Conservation (phyloP, 495 filamentous ascomycete species). For the Opeltia flavorubescens region DNA sequence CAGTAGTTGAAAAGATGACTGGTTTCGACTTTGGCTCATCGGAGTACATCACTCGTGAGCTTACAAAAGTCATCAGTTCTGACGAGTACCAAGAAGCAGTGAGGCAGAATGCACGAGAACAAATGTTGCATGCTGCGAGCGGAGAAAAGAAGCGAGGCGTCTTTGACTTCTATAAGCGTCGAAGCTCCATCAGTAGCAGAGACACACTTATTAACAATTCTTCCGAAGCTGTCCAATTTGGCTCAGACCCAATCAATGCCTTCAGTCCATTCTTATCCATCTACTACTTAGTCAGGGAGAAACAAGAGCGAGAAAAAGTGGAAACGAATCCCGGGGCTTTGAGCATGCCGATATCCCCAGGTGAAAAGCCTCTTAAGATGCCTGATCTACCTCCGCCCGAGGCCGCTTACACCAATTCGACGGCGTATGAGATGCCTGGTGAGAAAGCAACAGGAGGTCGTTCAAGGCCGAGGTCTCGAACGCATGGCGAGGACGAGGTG, state of each 20-base stretch:
- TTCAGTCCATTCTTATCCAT: conserved; percentile 87
- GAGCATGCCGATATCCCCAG: conserved; percentile 37
- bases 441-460: conserved; percentile 67
- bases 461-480: conserved; percentile 72
- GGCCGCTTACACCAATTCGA: conserved; percentile 81
- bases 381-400: conserved; percentile 68
- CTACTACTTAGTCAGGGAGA: conserved; percentile 92
- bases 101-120: conserved; percentile 50
- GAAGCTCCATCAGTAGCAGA: conserved; percentile 72
- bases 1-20: conserved; percentile 83
- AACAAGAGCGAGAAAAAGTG: conserved; percentile 65
- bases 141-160: conserved; percentile 75
- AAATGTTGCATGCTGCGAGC: conserved; percentile 45
- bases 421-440: conserved; percentile 66
- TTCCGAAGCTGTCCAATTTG: conserved; percentile 65
- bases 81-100: conserved; percentile 84
- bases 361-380: conserved; percentile 48
- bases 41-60: conserved; percentile 65
- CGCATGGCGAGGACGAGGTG: conserved; percentile 91
- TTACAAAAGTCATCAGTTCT: conserved; percentile 73
- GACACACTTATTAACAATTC: conserved; percentile 84
- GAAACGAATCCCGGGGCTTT: conserved; percentile 50
- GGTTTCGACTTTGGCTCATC: conserved; percentile 92
- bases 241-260: conserved; percentile 82
- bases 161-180: conserved; percentile 94